phyloP scores from a whole-genome alignment of 2,329 filamentous ascomycete genomes.

The Lasiodiplodia sp. region DNA sequence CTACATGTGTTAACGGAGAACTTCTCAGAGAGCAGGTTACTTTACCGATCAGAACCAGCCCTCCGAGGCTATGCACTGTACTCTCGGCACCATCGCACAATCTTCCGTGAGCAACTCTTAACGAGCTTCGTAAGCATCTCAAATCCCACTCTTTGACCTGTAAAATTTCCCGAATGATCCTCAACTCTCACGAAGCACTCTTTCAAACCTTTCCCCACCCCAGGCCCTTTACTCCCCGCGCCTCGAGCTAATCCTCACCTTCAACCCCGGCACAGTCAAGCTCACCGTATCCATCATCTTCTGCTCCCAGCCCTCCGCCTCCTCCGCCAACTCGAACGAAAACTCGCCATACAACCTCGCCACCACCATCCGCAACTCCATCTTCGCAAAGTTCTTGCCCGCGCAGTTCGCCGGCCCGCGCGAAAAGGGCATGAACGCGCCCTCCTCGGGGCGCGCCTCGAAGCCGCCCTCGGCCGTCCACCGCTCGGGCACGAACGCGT shows the following conservation, averaged over 20 bases:
- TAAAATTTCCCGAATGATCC: too few relatives aligned
- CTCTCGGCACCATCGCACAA: too few relatives aligned
- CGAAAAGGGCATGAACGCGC: conserved; percentile 18
- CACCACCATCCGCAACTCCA: conserved; percentile 18
- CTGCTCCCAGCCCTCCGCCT: neutral
- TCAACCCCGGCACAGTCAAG: conserved; percentile 11
- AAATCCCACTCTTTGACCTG: too few relatives aligned
- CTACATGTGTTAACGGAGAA: too few relatives aligned
- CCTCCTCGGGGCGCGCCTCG: neutral
- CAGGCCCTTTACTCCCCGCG: neutral
- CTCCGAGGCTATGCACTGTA: too few relatives aligned
- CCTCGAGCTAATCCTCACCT: neutral
- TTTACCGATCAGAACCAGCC: too few relatives aligned
- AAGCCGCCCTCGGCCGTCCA: neutral
- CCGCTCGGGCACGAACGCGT: conserved; percentile 21
- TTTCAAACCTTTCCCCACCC: neutral
- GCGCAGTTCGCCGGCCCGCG: conserved; percentile 12
- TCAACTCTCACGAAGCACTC: too few relatives aligned
- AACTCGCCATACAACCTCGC: neutral
- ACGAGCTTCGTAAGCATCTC: too few relatives aligned
- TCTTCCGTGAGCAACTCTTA: too few relatives aligned
- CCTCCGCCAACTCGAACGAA: neutral
- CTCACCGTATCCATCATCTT: conserved; percentile 4
- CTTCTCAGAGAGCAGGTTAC: too few relatives aligned
- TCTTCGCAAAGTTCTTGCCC: conserved; percentile 12